A percentile compares a stretch with the other conserved stretches of the same genome.
Conservation (phyloP, 176 grass and related monocot species). For the maize (Zea mays) region DNA sequence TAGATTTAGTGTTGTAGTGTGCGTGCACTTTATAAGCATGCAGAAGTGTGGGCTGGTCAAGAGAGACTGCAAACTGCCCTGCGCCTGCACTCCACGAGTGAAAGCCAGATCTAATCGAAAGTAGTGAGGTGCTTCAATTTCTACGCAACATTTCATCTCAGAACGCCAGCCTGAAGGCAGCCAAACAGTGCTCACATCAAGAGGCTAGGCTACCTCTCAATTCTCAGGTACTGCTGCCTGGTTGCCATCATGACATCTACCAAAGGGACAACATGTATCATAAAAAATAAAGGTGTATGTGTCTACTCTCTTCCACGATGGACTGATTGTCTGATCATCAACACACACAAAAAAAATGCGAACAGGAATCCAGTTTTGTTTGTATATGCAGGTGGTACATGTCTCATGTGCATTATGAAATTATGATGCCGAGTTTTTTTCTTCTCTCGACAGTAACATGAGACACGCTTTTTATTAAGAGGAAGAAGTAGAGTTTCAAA, state of each 20-base stretch:
- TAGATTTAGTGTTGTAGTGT: slow-evolving; percentile 31
- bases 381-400: slow-evolving; percentile 5
- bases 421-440: neutral
- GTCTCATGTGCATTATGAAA: neutral
- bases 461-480: no score
- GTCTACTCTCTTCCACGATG: slow-evolving; percentile 4
- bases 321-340: slow-evolving; percentile 35
- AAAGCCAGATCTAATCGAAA: slow-evolving; percentile 50
- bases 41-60: slow-evolving; percentile 45
- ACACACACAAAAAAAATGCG: slow-evolving; percentile 16
- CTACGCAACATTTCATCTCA: slow-evolving; percentile 29
- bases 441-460: no score
- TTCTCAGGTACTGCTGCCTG: slow-evolving; percentile 25
- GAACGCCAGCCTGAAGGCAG: slow-evolving; percentile 29
- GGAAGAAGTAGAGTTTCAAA: no score
- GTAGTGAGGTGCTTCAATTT: slow-evolving; percentile 9
- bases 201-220: neutral
- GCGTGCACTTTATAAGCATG: slow-evolving; percentile 54
- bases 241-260: slow-evolving; percentile 43
- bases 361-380: slow-evolving; percentile 41
- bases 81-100: slow-evolving; percentile 22
- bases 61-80: slow-evolving; percentile 38
- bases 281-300: neutral
- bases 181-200: slow-evolving; percentile 14
- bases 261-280: slow-evolving; percentile 39